Conservation (phyloP, 495 filamentous ascomycete genomes). For the Daldinia decipiens region DNA sequence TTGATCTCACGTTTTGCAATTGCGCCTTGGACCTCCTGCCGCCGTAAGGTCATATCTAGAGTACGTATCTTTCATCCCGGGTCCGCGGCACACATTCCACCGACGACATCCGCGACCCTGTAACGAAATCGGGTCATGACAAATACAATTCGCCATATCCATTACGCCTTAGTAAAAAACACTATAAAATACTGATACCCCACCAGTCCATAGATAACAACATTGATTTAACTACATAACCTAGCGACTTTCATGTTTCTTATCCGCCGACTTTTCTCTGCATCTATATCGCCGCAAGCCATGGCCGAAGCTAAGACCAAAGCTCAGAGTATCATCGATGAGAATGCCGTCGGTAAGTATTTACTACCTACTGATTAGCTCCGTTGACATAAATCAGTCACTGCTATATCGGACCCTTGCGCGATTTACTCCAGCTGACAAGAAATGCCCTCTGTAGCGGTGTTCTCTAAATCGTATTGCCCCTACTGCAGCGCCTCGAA, state of each 20-base stretch:
- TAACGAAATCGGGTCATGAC: constrained; percentile 3
- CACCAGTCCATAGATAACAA: not conserved
- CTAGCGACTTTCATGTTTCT: constrained; percentile 71
- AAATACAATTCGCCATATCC: constrained; percentile 9
- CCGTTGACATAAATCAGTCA: not conserved
- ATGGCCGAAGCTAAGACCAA: constrained; percentile 90
- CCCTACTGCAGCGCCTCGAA: constrained; percentile 92
- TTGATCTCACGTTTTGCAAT: not conserved
- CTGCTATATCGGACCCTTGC: not conserved
- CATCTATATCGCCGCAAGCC: constrained; percentile 65
- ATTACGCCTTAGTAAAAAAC: not conserved
- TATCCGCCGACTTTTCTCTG: constrained; percentile 79
- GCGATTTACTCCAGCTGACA: constrained; percentile 11
- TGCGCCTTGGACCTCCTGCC: too few species aligned
- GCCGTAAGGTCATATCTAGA: not conserved
- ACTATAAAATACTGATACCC: constrained; percentile 6
- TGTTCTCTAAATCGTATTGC: constrained; percentile 97
- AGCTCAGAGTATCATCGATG: constrained; percentile 86
- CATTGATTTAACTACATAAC: not conserved
- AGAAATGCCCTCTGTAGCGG: constrained; percentile 62
- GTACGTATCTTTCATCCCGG: constrained; percentile 2
- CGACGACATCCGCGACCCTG: not conserved
- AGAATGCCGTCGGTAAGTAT: constrained; percentile 85
- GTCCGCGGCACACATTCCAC: constrained; percentile 9
- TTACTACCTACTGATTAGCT: not conserved